Evolutionary conservation across 352 stramenopile species (phyloP).

Genomic region (Pythium utonaiense): DNA sequence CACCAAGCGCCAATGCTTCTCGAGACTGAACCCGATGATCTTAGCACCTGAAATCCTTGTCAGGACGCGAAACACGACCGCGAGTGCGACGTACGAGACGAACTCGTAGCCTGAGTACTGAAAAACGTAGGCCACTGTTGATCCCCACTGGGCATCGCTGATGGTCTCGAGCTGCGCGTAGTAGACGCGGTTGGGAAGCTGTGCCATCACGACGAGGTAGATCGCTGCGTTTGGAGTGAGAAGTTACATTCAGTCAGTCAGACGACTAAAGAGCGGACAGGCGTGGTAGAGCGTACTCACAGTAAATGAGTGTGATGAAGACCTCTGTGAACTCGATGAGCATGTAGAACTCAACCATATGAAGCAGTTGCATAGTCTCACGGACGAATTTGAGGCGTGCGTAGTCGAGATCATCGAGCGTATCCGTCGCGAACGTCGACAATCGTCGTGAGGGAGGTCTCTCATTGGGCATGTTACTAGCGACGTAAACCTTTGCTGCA

Average conservation of each 20-base stretch:
- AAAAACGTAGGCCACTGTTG: not conserved
- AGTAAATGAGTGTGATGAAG: constrained; percentile 16
- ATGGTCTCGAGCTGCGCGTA: not conserved
- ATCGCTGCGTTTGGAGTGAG: not conserved
- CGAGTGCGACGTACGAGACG: not conserved
- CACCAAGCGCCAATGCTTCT: constrained; percentile 24
- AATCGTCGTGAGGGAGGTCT: not conserved
- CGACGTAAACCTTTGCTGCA: not conserved
- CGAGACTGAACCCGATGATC: constrained; percentile 28
- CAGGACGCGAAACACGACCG: not conserved
- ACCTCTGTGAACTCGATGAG: constrained; percentile 19
- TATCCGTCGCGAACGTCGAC: not conserved
- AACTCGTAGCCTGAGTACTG: not conserved
- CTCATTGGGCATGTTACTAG: not conserved
- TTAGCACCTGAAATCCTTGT: not conserved
- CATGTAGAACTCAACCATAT: constrained; percentile 13
- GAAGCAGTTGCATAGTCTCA: constrained; percentile 2
- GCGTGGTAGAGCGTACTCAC: no score
- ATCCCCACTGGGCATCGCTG: not conserved
- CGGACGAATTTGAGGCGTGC: constrained; percentile 1
- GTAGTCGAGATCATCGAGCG: not conserved
- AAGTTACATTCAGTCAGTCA: not conserved
- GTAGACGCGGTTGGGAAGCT: not conserved
- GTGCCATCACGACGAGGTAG: not conserved
- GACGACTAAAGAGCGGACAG: no score